Percentiles rank a stretch among this genome's conserved stretches.
Conservation (phyloP, 78 protist genomes). For the Chrysochromulina tobinii region DNA sequence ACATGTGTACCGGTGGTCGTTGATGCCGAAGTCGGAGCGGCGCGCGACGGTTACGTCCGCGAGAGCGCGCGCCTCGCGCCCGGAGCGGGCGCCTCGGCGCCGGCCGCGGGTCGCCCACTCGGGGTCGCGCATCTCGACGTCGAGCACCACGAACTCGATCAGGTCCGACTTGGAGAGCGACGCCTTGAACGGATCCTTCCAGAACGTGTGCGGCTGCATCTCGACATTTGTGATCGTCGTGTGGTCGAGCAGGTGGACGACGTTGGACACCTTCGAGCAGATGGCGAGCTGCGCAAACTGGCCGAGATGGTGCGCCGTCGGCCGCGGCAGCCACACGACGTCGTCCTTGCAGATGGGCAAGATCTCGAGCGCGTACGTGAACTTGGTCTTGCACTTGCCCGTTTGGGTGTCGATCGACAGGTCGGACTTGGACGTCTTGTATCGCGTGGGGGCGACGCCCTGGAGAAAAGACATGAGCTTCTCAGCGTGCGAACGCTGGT, state of each 20-base stretch:
- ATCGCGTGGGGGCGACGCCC: constrained; percentile 71
- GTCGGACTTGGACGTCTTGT: not conserved
- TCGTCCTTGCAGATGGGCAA: constrained; percentile 97
- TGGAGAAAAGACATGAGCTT: constrained; percentile 83
- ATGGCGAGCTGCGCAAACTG: constrained; percentile 58
- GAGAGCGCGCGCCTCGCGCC: not conserved
- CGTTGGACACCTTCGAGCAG: constrained; percentile 32
- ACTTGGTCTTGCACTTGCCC: constrained; percentile 85
- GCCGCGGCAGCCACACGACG: constrained; percentile 86
- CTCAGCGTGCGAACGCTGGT: constrained; percentile 72
- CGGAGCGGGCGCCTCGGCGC: not conserved
- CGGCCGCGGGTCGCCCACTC: not conserved
- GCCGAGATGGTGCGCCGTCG: not conserved
- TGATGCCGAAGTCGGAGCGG: not conserved
- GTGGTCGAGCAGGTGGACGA: not conserved
- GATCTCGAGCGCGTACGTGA: constrained; percentile 88
- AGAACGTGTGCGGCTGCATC: not conserved
- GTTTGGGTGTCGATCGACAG: constrained; percentile 71
- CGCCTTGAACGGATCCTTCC: not conserved
- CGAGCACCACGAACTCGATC: constrained; percentile 5
- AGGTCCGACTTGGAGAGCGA: not conserved
- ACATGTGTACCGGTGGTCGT: not conserved
- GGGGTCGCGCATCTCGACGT: not conserved
- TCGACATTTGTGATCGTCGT: not conserved
- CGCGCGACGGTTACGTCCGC: constrained; percentile 23